Base-by-base conservation (phyloP, 441 rosid genomes). In the Populus hybrid region DNA sequence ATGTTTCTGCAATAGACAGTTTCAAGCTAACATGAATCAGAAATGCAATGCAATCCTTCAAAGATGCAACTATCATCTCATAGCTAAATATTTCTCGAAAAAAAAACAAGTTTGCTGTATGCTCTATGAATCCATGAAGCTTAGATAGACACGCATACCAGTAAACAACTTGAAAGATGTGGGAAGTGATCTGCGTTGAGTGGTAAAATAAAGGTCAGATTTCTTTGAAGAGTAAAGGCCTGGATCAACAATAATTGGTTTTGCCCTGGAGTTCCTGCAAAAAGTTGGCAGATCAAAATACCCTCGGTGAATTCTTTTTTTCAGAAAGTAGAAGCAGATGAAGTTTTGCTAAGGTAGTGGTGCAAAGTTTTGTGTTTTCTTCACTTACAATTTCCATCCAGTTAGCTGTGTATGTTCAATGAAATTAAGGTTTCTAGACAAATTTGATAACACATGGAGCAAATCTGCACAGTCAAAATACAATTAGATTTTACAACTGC, bases 351-450 rank as follows among this genome's bases (percentile, higher is more conserved):
- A 50, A 65, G 66, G 65, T 30, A 77, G 75, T 67, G 40, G 35
- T 59, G 65, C 71, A 53, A 23, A 76, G 42, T 76, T 61, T 50
- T 64, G 59, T 65, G 30, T 53, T 63, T 21, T 71, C 69, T 74
- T 66, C 32, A 82, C 97, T 88, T 90, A 95, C 98, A 92, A 84
- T 84, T 95, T 95, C 99, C 98, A 95, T 24, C 98, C 99, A 75
- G 91, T 82, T 71, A 92, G 86, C 81, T 83, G 90, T 75, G 86
- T 84, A 80, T 95, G 92, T 79, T 95, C 98, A 24, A 95, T 90
- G 87, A 95, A 95, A 84, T 95, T 95, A 76, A 92, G 84, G 81
- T 80, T 82, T 82, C 91, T 83, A 7, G 99, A 90, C 81, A 94
- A 46, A 80, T 94, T 92, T 69, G 95, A 88, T 76, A 94, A 89